phyloP scores from a whole-genome alignment of 768 basidiomycete genomes.

The Suillus decipiens region DNA sequence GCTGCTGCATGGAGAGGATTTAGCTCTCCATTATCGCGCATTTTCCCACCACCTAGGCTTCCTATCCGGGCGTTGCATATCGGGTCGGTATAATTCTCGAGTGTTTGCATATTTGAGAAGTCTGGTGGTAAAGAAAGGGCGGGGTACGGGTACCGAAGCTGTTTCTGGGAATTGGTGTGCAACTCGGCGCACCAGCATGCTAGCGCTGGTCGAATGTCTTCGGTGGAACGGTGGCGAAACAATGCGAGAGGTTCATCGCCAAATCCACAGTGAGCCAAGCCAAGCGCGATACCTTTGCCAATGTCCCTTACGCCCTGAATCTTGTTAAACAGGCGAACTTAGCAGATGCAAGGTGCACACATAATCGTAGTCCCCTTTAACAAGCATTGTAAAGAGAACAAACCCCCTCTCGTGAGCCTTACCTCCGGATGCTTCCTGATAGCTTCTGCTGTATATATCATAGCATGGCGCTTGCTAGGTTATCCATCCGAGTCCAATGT shows the following conservation, averaged over 20 bases:
- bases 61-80: constrained; percentile 19
- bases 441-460: constrained; percentile 25
- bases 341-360: constrained; percentile 15
- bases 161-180: constrained; percentile 25
- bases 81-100: constrained; percentile 26
- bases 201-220: constrained; percentile 21
- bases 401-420: constrained; percentile 29
- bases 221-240: constrained; percentile 14
- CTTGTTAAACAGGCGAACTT: not conserved
- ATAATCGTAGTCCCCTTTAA: constrained; percentile 38
- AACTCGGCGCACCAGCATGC: constrained; percentile 28
- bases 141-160: constrained; percentile 17
- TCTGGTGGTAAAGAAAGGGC: constrained; percentile 16
- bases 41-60: constrained; percentile 16
- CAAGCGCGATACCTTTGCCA: constrained; percentile 24
- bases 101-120: constrained; percentile 23
- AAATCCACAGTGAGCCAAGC: constrained; percentile 28
- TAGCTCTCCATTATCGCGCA: constrained; percentile 23
- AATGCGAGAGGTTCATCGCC: constrained; percentile 28
- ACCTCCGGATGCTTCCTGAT: constrained; percentile 26
- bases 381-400: constrained; percentile 35
- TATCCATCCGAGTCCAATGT: constrained; percentile 28
- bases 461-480: constrained; percentile 22
- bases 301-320: constrained; percentile 20
- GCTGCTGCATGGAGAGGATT: constrained; percentile 22